Percentiles rank a stretch among this genome's conserved stretches.
Conservation (phyloP, 2,329 filamentous ascomycete species). For the Madurella mycetomatis region DNA sequence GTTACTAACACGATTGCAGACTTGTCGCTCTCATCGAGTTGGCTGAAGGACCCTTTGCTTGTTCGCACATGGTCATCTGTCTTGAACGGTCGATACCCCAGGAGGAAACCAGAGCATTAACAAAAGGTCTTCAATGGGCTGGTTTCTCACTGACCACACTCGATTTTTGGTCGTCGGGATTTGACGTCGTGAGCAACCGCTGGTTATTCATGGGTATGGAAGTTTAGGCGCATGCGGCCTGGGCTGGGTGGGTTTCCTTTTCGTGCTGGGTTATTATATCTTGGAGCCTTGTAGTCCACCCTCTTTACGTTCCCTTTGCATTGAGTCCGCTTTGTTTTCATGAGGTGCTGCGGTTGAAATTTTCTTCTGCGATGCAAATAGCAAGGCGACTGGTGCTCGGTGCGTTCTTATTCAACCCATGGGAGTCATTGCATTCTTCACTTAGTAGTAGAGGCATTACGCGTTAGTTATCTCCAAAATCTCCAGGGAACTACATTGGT, state of each 20-base stretch:
- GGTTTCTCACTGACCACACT: constrained; percentile 82
- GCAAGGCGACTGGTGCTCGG: background rate
- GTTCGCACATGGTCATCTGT: constrained; percentile 73
- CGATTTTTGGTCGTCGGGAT: constrained; percentile 64
- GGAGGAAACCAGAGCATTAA: constrained; percentile 60
- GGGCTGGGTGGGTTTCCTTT: constrained; percentile 1
- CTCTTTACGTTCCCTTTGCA: background rate
- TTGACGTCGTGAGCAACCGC: constrained; percentile 65
- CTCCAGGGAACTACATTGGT: no score
- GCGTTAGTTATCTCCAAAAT: background rate
- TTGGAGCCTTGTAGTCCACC: background rate
- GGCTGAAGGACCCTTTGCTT: constrained; percentile 70
- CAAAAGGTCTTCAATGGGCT: constrained; percentile 87
- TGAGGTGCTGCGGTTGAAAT: background rate
- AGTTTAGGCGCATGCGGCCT: constrained; percentile 44
- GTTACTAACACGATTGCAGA: constrained; percentile 43
- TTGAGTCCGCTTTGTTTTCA: background rate
- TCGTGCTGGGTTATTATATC: background rate
- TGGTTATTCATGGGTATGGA: constrained; percentile 93
- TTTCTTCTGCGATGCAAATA: background rate
- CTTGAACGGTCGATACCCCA: constrained; percentile 66
- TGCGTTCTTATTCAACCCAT: background rate
- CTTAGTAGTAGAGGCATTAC: background rate
- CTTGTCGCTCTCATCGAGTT: constrained; percentile 89
- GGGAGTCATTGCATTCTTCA: background rate